Evolutionary conservation across 208 protist genomes (phyloP), one percentile per base, ranked within the genome.

Genomic region (Trypanosoma vivax): DNA sequence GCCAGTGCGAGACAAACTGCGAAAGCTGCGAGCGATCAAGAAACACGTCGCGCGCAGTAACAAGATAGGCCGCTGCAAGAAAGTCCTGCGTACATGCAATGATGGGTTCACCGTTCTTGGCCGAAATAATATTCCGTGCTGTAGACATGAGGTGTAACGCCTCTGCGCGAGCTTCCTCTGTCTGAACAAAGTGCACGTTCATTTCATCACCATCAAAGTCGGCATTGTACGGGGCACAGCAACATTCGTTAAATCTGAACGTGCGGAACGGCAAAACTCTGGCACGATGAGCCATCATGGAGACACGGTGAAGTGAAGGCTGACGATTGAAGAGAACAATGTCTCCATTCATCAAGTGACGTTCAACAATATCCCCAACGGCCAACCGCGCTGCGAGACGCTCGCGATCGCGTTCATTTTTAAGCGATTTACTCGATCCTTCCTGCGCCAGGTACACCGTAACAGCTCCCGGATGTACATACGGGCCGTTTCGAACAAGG

Each of bases 161-260:
- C 78, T 99, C 99, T 3, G 97, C 96, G 18, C 94, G 83, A 14
- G 99, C 98, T 70, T 99, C 97, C 54, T 99, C 85, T 0, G 97
- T 99, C 75, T 99, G 98, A 40, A 98, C 97, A 46, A 99, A 55
- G 72, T 99, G 98, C 10, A 99, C 62, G 71, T 99, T 99, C 98
- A 99, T 99, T 77, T 99, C 98, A 83, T 99, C 98, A 16, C 96
- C 96, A 73, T 99, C 97, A 73, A 99, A 99, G 72, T 99, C 98
- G 13, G 98, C 98, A 80, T 99, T 99, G 88, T 99, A 99, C 35
- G 98, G 98, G 24, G 90, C 78, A 63, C 97, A 99, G 54, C 91
- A 97, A 79, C 95, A 99, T 66, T 98, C 96, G 81, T 99, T 99
- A 74, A 99, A 99, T 37, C 98, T 86, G 41, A 99, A 98, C 1